A percentile compares a stretch with the other conserved stretches of the same genome.
These are phyloP conservation scores for Alternaria dauci DNA, from an alignment of 2,329 filamentous ascomycete genomes.

Conservation along the genomic window DNA sequence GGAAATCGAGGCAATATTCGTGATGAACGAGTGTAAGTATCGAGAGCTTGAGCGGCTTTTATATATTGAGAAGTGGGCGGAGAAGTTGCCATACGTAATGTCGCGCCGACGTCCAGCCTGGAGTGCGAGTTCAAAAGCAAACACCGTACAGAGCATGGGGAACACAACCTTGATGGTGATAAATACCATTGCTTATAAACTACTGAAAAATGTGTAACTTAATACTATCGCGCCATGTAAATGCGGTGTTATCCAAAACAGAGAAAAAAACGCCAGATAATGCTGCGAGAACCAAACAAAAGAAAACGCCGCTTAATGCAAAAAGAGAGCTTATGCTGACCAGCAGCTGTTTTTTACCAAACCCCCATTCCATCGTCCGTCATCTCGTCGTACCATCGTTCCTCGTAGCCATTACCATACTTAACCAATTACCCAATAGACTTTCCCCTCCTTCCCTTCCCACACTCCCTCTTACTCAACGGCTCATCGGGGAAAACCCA, in stretches of 20 bases:
- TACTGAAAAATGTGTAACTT: not conserved
- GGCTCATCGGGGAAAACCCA: constrained; percentile 81
- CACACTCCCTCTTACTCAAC: constrained; percentile 72
- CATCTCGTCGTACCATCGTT: constrained; percentile 1
- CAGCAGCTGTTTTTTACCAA: constrained; percentile 7
- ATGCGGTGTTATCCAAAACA: constrained; percentile 12
- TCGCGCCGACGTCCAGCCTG: not conserved
- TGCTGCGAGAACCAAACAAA: constrained; percentile 8
- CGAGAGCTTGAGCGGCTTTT: not conserved
- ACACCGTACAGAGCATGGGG: not conserved
- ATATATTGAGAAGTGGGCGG: not conserved
- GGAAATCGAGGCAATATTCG: not conserved
- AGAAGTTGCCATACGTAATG: not conserved
- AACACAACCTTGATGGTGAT: not conserved
- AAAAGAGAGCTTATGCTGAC: constrained; percentile 11
- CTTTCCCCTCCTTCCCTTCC: constrained; percentile 45
- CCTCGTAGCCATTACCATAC: not conserved
- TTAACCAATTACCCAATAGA: constrained; percentile 21
- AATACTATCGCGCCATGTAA: constrained; percentile 13
- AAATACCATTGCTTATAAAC: constrained; percentile 8
- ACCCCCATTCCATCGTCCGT: constrained; percentile 1
- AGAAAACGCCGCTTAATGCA: constrained; percentile 10
- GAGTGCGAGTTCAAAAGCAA: too few relatives aligned
- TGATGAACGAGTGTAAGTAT: not conserved
- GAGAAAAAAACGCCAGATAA: not conserved